A percentile compares a stretch with the other conserved stretches of the same genome.
phyloP scores from a whole-genome alignment of 768 basidiomycete species.

The Tylopilus sp. region DNA sequence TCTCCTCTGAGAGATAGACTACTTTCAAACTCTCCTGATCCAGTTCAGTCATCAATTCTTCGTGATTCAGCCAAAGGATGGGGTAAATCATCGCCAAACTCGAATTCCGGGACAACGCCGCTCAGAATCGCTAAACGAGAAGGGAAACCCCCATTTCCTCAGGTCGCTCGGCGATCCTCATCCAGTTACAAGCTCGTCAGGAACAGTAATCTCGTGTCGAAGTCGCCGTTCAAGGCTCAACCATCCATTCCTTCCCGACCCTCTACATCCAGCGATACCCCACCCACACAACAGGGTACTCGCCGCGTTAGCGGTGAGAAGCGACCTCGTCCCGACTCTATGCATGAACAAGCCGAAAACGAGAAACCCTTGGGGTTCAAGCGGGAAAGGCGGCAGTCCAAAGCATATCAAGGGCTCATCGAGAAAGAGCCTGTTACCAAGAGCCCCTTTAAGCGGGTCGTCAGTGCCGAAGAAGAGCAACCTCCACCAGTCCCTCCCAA shows the following conservation, averaged over 20 bases:
- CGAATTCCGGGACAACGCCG: constrained; percentile 47
- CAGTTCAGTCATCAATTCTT: constrained; percentile 59
- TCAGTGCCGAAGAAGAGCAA: constrained; percentile 27
- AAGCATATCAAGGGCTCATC: constrained; percentile 66
- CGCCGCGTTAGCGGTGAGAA: constrained; percentile 75
- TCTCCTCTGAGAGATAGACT: constrained; percentile 56
- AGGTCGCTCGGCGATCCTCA: constrained; percentile 67
- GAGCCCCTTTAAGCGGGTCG: constrained; percentile 64
- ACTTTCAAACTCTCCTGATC: constrained; percentile 61
- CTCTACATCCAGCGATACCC: constrained; percentile 7
- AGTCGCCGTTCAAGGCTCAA: constrained; percentile 80
- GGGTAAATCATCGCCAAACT: constrained; percentile 38
- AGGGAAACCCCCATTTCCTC: constrained; percentile 39
- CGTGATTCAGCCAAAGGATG: constrained; percentile 66
- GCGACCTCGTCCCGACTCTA: constrained; percentile 66
- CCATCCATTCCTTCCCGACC: constrained; percentile 45
- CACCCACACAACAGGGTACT: constrained; percentile 13
- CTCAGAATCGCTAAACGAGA: constrained; percentile 76
- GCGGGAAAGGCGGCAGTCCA: constrained; percentile 71
- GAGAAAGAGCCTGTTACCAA: constrained; percentile 77
- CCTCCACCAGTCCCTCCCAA: constrained; percentile 30
- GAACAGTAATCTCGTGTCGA: constrained; percentile 76
- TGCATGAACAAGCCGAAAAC: constrained; percentile 70
- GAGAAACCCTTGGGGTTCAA: constrained; percentile 69
- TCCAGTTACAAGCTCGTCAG: constrained; percentile 78